phyloP scores from a whole-genome alignment of 2,329 filamentous ascomycete species.

The Trichoderma simmonsii region DNA sequence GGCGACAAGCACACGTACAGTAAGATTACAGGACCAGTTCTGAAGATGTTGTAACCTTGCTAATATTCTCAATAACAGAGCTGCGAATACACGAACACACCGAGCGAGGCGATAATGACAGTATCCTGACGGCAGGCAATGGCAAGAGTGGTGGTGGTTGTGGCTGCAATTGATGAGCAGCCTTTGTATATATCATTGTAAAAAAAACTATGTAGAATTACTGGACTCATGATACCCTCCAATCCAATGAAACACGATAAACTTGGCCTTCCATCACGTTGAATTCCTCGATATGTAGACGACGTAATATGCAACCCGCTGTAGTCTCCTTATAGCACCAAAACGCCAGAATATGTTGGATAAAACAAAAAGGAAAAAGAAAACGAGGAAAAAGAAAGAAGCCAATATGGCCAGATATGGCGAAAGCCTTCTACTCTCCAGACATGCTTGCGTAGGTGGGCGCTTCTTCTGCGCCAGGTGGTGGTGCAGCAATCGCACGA shows the following conservation, averaged over 20 bases:
- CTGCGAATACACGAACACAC: constrained; percentile 87
- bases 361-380: not conserved
- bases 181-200: constrained; percentile 11
- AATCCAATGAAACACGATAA: constrained; percentile 17
- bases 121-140: constrained; percentile 63
- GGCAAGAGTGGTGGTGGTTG: constrained; percentile 32
- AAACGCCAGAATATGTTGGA: constrained; percentile 25
- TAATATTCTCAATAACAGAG: constrained; percentile 47
- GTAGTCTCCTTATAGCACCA: constrained; percentile 27
- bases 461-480: constrained; percentile 73
- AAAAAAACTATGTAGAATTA: constrained; percentile 14
- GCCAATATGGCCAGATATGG: not conserved
- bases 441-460: constrained; percentile 77
- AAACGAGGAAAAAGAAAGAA: not conserved
- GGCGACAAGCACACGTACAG: constrained; percentile 52
- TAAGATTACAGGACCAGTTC: constrained; percentile 39
- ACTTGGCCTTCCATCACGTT: not conserved
- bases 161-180: constrained; percentile 28
- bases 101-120: constrained; percentile 90
- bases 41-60: not conserved
- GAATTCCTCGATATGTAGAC: not conserved
- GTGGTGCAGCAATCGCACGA: constrained; percentile 52
- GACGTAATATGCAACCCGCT: constrained; percentile 7
- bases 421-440: constrained; percentile 59
- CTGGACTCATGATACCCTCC: constrained; percentile 24